Evolutionary conservation across 257 asterid genomes (phyloP), one percentile per base, ranked within the genome.

Genomic region (Petrea volubilis): DNA sequence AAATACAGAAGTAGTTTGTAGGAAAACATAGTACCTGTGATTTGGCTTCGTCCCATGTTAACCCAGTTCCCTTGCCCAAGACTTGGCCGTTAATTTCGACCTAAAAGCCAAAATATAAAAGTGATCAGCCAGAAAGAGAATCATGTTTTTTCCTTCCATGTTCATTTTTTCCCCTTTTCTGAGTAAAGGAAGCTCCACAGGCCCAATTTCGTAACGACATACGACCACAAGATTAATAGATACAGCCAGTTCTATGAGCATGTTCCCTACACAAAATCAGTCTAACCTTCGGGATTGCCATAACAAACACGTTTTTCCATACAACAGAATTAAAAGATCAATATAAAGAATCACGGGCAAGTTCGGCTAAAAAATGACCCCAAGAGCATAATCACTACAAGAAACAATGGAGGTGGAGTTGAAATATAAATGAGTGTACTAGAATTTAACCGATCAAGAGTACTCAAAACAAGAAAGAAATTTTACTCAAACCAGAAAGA

Each of bases 11-110:
- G 43, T 36, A 64, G 69, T 49, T 69, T 40, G 38, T 13, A 41
- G 67, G 29, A 61, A 61, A 55, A 58, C 3, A 29, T 10, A 70
- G 47, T 82, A 92, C 98, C 97, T 92, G 83, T 34, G 96, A 71
- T 69, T 88, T 95, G n/a, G 99, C 99, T 70, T 90, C 99, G 67
- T 90, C 98, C 94, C 90, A 87, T 60, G 97, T 84, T 63, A 77
- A 65, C 70, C 99, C 98, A 66, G 86, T 75, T 77, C 99, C 99
- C 79, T 85, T 87, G 46, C 96, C 99, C 74, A 88, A 63, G 67
- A 95, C 77, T 62, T 90, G 89, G 69, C 99, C 98, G 78, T 88
- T 86, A 67, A 95, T 75, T 82, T 92, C 98, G 73, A 88, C 99
- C 98, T 91, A 80, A 52, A 80, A 31, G 28, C 78, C 74, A 77